phyloP scores from a whole-genome alignment of 108 stramenopile genomes.

The Cyclotella atomus region DNA sequence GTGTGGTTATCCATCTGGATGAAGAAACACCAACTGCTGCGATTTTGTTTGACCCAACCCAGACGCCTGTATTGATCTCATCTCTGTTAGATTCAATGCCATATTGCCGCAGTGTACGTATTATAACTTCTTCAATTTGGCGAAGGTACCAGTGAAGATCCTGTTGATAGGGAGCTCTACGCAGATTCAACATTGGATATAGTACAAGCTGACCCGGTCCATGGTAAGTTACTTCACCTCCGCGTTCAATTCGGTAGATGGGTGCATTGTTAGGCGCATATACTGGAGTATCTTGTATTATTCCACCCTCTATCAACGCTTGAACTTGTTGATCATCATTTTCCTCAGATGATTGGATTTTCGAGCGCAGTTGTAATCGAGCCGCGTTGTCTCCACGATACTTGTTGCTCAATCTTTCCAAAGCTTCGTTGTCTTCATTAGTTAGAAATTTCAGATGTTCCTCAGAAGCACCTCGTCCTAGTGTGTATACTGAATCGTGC shows the following conservation, averaged over 20 bases:
- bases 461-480: slow-evolving; percentile 92
- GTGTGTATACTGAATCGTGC: slow-evolving; percentile 96
- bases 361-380: slow-evolving; percentile 12
- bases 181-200: slow-evolving; percentile 94
- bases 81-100: slow-evolving; percentile 70
- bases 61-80: slow-evolving; percentile 73
- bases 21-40: slow-evolving; percentile 92
- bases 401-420: slow-evolving; percentile 30
- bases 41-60: slow-evolving; percentile 89
- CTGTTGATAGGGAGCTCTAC: slow-evolving; percentile 51
- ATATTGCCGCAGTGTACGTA: slow-evolving; percentile 66
- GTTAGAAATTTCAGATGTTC: slow-evolving; percentile 69
- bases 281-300: slow-evolving; percentile 44
- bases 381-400: slow-evolving; percentile 50
- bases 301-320: not conserved
- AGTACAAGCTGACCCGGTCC: slow-evolving; percentile 96
- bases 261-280: slow-evolving; percentile 77
- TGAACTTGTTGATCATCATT: slow-evolving; percentile 17
- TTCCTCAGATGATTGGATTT: not conserved
- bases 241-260: slow-evolving; percentile 91
- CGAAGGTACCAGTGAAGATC: slow-evolving; percentile 98
- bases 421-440: slow-evolving; percentile 2
- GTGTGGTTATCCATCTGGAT: slow-evolving; percentile 96
- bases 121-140: slow-evolving; percentile 91
- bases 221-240: slow-evolving; percentile 98